Conservation (phyloP, 2,329 filamentous ascomycete genomes). For the Colletotrichum abscissum region DNA sequence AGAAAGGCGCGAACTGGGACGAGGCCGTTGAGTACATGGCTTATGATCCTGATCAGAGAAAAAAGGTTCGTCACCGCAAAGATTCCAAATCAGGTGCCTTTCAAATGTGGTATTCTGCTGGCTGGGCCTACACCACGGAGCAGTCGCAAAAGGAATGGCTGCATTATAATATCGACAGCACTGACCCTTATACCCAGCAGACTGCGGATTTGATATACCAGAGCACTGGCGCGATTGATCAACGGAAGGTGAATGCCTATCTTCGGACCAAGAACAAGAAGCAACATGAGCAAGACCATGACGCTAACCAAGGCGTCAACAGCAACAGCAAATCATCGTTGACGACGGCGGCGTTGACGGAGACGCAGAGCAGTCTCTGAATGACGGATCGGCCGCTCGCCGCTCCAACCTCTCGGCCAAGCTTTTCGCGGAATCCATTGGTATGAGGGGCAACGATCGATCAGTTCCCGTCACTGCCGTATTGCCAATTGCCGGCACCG, state of each 20-base stretch:
- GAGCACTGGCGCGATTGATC: conserved; percentile 35
- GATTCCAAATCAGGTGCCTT: conserved; percentile 26
- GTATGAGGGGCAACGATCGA: background rate
- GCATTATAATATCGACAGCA: conserved; percentile 32
- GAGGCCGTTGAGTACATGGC: conserved; percentile 8
- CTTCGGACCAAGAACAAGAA: conserved; percentile 24
- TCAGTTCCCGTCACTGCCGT: background rate
- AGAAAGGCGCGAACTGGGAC: conserved; percentile 20
- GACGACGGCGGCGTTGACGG: conserved; percentile 28
- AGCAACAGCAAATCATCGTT: conserved; percentile 16
- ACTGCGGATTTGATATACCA: conserved; percentile 39
- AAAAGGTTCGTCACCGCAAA: conserved; percentile 12
- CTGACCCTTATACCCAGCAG: conserved; percentile 19
- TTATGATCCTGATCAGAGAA: conserved; percentile 20
- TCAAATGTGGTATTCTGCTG: conserved; percentile 14
- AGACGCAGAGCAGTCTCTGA: conserved; percentile 38
- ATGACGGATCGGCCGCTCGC: background rate
- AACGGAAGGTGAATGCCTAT: conserved; percentile 42
- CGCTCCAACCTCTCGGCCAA: background rate
- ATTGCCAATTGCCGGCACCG: background rate
- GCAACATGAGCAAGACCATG: background rate
- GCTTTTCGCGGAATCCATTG: background rate
- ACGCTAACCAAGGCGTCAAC: conserved; percentile 4
- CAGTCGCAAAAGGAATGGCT: conserved; percentile 30
- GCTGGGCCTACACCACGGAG: conserved; percentile 1